phyloP scores from a whole-genome alignment of 192 early-diverging fungal species.

The Podila epicladia region DNA sequence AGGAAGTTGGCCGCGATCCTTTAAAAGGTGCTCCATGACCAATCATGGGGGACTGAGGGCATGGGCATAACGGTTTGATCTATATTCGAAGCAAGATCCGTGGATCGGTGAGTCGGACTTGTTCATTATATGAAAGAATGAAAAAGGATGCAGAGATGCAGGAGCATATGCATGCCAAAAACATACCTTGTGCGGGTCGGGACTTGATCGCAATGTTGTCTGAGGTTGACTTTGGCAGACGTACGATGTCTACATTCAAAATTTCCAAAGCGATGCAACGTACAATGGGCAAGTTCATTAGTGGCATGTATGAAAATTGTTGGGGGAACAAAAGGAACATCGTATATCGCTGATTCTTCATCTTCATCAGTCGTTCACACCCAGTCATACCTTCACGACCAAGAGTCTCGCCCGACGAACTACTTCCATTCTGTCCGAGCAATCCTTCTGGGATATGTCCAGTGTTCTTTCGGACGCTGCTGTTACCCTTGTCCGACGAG shows the following conservation, averaged over 20 bases:
- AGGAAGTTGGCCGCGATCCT: not conserved
- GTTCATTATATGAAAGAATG: too few species aligned
- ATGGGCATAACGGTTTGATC: slow-evolving; percentile 39
- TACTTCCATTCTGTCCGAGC: slow-evolving; percentile 12
- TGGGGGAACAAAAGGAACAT: not conserved
- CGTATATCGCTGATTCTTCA: not conserved
- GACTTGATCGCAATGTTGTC: slow-evolving; percentile 49
- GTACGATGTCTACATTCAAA: slow-evolving; percentile 23
- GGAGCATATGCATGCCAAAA: not conserved
- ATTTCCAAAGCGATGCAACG: too few species aligned
- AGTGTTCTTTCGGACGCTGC: slow-evolving; percentile 8
- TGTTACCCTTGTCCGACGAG: not conserved
- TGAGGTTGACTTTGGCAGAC: slow-evolving; percentile 19
- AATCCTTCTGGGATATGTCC: slow-evolving; percentile 24
- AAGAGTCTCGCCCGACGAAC: slow-evolving; percentile 15
- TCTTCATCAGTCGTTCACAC: not conserved
- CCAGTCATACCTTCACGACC: slow-evolving; percentile 33
- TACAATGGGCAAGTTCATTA: too few species aligned
- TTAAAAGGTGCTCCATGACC: slow-evolving; percentile 53
- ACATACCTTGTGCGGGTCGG: slow-evolving; percentile 31
- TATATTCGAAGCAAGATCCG: not conserved
- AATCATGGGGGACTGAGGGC: slow-evolving; percentile 50
- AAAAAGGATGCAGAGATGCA: too few species aligned
- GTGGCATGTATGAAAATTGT: not conserved
- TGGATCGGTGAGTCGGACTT: not conserved